Evolutionary conservation across 2,329 filamentous ascomycete species (phyloP).

Genomic region (Fusarium sp.): DNA sequence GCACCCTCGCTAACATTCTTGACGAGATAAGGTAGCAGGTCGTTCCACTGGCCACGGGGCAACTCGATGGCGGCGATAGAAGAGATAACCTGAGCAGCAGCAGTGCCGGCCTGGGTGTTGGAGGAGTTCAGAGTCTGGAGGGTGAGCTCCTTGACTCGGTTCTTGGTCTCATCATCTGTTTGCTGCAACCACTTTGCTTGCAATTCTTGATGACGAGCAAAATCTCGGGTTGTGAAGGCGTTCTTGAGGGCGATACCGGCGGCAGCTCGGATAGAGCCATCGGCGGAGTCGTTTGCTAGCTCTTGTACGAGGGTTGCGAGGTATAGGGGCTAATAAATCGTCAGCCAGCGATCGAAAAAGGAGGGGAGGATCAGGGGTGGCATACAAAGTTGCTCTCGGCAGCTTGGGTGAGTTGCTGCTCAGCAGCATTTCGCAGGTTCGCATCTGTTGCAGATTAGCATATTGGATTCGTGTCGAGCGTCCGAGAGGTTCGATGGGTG

Average conservation of each 20-base stretch:
- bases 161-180: constrained; percentile 84
- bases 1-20: constrained; percentile 90
- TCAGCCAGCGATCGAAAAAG: constrained; percentile 41
- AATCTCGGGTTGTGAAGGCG: constrained; percentile 94
- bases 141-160: constrained; percentile 88
- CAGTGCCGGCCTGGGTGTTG: constrained; percentile 85
- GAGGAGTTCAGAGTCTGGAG: constrained; percentile 85
- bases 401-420: constrained; percentile 92
- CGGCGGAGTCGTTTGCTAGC: constrained; percentile 88
- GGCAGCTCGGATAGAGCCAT: constrained; percentile 87
- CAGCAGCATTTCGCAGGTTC: constrained; percentile 86
- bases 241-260: constrained; percentile 98
- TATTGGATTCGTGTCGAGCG: constrained; percentile 17
- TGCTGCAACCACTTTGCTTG: constrained; percentile 93
- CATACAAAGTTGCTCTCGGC: constrained; percentile 94
- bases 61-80: constrained; percentile 95
- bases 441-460: constrained; percentile 73
- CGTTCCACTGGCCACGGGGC: constrained; percentile 90
- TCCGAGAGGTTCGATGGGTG: constrained; percentile 17
- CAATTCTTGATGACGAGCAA: constrained; percentile 84
- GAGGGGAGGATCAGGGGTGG: constrained; percentile 42
- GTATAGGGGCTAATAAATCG: constrained; percentile 79
- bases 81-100: constrained; percentile 93
- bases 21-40: constrained; percentile 89
- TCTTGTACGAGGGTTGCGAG: constrained; percentile 92